Base-by-base conservation (phyloP, 306 rosid genomes). In the Castanea crenata region DNA sequence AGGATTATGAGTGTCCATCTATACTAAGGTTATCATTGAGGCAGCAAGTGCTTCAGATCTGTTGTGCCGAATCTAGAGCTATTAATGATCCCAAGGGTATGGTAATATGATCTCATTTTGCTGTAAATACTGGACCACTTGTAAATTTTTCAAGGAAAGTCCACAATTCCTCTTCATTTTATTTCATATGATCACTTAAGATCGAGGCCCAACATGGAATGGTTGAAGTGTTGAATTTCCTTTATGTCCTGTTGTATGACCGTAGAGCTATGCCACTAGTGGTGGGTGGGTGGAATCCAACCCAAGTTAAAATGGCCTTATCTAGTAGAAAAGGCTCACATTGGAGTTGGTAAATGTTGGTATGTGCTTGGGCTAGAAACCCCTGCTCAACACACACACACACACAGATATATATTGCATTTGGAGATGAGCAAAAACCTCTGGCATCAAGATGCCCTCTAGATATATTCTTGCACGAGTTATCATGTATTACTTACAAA, bases 81-180 rank as follows among this genome's bases (percentile, higher is more conserved):
- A 92, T 94, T 80, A 94, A 89, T 81, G 97, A 94, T 83, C 94
- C 98, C 76, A 89, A 85, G 63, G 91, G 98, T 88, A 76, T 69
- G 77, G 58, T 77, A 4, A 49, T 73, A 10, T 67, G 73, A 68
- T 76, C 80, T 32, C 49, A 25, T 52, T 80, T 68, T 71, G 68
- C 54, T 46, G 16, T 64, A 77, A 83, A 80, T 74, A 34, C 51
- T 67, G 49, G 71, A 18, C 27, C 71, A 32, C 51, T 34, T 34
- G 15, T 35, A 8, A 35, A 21, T 19, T 67, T 67, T 67, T 32
- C 2, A 34, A 35, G 23, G 51, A 15, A 34, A 9, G 9, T 18
- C 14, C n/a, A 19, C 25, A 32, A 59, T 59, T 67, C 51, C 46
- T 5, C 7, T 31, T 64, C 23, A 34, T 32, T 67, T 34, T 1